Base-by-base conservation (phyloP, 139 green algal species). In the Gonium pectorale region DNA sequence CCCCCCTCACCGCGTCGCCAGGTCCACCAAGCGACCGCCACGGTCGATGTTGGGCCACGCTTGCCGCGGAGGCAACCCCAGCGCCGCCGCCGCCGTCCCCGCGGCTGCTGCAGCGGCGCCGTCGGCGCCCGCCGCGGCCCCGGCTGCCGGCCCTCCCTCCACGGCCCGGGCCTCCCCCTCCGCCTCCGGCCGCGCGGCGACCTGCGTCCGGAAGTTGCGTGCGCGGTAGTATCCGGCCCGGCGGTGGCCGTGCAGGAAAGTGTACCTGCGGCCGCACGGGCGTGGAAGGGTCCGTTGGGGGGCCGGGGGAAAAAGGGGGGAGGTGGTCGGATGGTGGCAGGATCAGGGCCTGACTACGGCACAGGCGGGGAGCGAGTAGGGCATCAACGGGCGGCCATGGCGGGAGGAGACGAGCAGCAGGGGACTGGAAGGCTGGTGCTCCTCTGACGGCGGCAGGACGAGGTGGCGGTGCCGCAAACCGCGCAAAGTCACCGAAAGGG, bases 181-280 rank as follows among this genome's bases (percentile, higher is more conserved):
- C 15, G 24, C 40, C 9, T 54, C 41, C 21, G 75, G 75, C 5
- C 59, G 59, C 29, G 63, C 59, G 11, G 44, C 62, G 19, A 87
- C 69, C 71, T 81, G 68, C 31, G 73, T 80, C 43, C 77, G 81
- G 68, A 79, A 86, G 78, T 87, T 86, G 54, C 87, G 83, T 33
- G 82, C 41, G 26, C 87, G 83, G 87, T 81, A 91, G 78, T 91
- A 91, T 43, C 87, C 87, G 31, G 63, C 72, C 31, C 87, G 83
- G 44, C 87, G 77, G 71, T 91, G 87, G 44, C 87, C 87, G 29
- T 91, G 87, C 27, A 75, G 38, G 78, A 85, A 91, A 8, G 68
- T 86, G 69, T 89, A 88, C 79, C 83, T 87, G 68, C 22, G 15
- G 31, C 5, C 27, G 6, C 44, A 9, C 4, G n/a, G 2, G 40